Evolutionary conservation across 2,329 filamentous ascomycete species (phyloP).

Genomic region (Lecanicillium sp.): DNA sequence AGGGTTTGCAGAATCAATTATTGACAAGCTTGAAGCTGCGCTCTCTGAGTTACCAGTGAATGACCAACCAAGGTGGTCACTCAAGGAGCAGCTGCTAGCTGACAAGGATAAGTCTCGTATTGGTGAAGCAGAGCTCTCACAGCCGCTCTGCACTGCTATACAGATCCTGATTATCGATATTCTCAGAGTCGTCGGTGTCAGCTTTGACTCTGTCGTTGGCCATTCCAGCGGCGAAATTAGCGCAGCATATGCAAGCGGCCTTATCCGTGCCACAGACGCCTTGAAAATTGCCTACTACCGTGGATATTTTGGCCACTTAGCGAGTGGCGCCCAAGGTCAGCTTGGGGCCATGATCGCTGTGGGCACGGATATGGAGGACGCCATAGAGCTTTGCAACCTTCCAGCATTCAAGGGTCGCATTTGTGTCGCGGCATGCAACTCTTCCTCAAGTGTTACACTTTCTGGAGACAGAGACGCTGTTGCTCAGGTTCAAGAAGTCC

Average conservation of each 20-base stretch:
- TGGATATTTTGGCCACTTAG: slow-evolving; percentile 7
- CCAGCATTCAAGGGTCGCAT: slow-evolving; percentile 13
- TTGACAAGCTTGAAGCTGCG: slow-evolving; percentile 15
- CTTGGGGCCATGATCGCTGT: slow-evolving; percentile 14
- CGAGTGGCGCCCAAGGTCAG: slow-evolving; percentile 8
- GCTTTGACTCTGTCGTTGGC: slow-evolving; percentile 30
- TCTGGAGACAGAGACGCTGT: slow-evolving; percentile 13
- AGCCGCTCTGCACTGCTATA: slow-evolving; percentile 22
- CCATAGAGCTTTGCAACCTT: slow-evolving; percentile 10
- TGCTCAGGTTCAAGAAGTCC: slow-evolving; percentile 9
- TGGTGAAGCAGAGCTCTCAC: slow-evolving; percentile 18
- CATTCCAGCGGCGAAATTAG: slow-evolving; percentile 44
- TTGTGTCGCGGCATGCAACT: slow-evolving; percentile 17
- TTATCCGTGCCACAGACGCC: slow-evolving; percentile 21
- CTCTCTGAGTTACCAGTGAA: slow-evolving; percentile 12
- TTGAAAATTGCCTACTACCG: slow-evolving; percentile 17
- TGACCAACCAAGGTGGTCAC: slow-evolving; percentile 18
- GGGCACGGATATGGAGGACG: slow-evolving; percentile 12
- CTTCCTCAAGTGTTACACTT: slow-evolving; percentile 14
- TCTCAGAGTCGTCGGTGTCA: slow-evolving; percentile 20
- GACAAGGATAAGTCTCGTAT: slow-evolving; percentile 10
- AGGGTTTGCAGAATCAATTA: slow-evolving; percentile 5
- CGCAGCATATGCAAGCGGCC: slow-evolving; percentile 39
- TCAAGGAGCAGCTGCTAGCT: slow-evolving; percentile 16
- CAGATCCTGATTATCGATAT: slow-evolving; percentile 20